Base-by-base conservation (phyloP, 2,329 filamentous ascomycete genomes). In the Nakataea oryzae region DNA sequence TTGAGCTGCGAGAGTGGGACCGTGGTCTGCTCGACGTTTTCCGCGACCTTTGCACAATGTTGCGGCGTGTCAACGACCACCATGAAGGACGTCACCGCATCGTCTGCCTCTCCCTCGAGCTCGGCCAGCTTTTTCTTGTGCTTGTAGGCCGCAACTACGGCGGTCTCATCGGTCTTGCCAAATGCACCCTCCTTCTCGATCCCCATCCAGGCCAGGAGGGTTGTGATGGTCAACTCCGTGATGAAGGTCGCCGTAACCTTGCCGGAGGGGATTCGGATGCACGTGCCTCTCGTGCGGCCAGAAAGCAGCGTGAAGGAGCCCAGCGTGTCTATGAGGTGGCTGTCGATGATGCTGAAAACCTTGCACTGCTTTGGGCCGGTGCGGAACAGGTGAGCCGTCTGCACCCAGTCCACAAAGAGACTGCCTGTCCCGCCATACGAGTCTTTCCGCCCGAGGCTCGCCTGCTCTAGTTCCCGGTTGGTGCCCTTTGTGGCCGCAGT, bases 191-290 rank as follows among this genome's bases (percentile, higher is more conserved):
- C 63, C 64, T 71, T 73, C 27, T 65, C 69, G 0, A 73, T 69
- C 12, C 76, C 74, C 76, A 79, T 79, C 76, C 77, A 79, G 0
- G 74, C 67, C 26, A 80, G 65, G 3, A 80, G 68, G 0, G 79
- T 62, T n/a, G 71, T 69, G 1, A 80, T 65, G 0, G 78, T 79
- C 29, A 78, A 62, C 63, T 73, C 70, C 1, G 78, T 75, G 61
- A 81, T 78, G 29, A 63, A 65, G 2, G 68, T 63, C 0, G 73
- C 61, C 4, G 24, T 24, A 13, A n/a, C 32, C 13, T 63, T 64
- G 3, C 63, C 61, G 1, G 63, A 41, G 0, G 64, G 63, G 14
- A 79, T 66, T 8, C 69, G 63, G 32, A 81, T 69, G 64, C 76
- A 76, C 1, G 69, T 67, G 0, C 79, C 79, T 1, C 72, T 72